Evolutionary conservation across 139 green algal species (phyloP).

Genomic region (Chlorella sp.): DNA sequence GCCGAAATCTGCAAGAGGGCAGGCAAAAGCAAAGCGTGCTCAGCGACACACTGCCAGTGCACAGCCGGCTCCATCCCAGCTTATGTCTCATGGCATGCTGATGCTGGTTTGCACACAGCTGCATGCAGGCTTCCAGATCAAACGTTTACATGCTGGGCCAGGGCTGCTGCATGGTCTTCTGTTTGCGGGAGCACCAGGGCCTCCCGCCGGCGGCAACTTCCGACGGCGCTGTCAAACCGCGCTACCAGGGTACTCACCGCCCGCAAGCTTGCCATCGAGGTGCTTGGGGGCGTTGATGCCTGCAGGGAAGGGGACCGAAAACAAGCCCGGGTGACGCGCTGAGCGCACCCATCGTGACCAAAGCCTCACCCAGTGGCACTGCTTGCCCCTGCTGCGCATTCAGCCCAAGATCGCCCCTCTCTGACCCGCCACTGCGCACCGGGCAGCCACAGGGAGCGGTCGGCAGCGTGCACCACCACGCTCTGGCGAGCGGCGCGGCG

Average conservation of each 20-base stretch:
- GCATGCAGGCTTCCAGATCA: no score
- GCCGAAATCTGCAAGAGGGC: slow-evolving; percentile 17
- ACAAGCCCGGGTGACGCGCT: no score
- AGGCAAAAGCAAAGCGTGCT: neutral
- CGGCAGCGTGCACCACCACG: slow-evolving; percentile 20
- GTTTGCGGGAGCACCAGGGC: no score
- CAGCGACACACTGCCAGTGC: no score
- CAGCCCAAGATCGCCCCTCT: no score
- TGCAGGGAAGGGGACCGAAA: neutral
- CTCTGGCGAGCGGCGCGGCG: neutral
- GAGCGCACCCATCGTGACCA: no score
- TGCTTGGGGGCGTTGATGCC: slow-evolving; percentile 52
- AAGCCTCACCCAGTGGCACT: neutral
- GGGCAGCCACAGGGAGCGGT: slow-evolving; percentile 24
- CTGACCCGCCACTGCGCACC: neutral
- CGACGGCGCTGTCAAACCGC: neutral
- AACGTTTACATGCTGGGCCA: no score
- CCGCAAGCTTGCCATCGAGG: slow-evolving; percentile 65
- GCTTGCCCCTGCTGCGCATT: neutral
- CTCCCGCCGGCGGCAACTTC: no score
- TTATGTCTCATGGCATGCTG: no score
- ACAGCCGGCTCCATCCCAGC: neutral
- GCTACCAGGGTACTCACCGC: slow-evolving; percentile 23
- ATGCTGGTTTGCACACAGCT: no score
- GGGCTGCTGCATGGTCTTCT: no score